A percentile compares a stretch with the other conserved stretches of the same genome.
Evolutionary conservation across 805 yeast genomes (phyloP).

Genomic region (Maudiozyma turicensis): DNA sequence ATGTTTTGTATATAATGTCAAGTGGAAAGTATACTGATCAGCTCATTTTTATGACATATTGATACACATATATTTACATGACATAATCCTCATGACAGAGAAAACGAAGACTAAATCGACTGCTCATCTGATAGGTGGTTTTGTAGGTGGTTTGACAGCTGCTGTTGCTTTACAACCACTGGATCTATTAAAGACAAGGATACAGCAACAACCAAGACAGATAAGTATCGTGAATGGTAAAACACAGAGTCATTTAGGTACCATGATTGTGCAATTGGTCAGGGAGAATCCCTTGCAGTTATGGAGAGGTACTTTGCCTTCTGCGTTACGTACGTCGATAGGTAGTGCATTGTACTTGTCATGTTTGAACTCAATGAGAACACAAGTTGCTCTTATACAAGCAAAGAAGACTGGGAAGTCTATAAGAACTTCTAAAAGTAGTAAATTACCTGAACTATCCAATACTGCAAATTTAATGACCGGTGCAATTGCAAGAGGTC

Average conservation of each 20-base stretch:
- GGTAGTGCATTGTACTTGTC: constrained; percentile 86
- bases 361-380: constrained; percentile 53
- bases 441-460: constrained; percentile 59
- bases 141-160: constrained; percentile 73
- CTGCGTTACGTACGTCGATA: constrained; percentile 78
- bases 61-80: background rate
- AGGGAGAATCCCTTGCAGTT: constrained; percentile 34
- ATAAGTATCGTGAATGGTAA: background rate
- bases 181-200: constrained; percentile 77
- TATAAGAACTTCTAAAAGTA: constrained; percentile 19
- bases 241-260: background rate
- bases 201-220: constrained; percentile 45
- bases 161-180: constrained; percentile 79
- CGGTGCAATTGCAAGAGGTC: constrained; percentile 71
- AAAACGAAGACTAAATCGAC: constrained; percentile 11
- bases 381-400: constrained; percentile 33
- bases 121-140: constrained; percentile 68
- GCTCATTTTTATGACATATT: background rate
- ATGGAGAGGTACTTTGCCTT: constrained; percentile 93
- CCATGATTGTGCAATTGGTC: constrained; percentile 30
- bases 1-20: no score
- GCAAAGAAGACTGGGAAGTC: background rate
- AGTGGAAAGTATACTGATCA: no score
- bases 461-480: constrained; percentile 59
- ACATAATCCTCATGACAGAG: background rate